Conservation (phyloP, 2,329 filamentous ascomycete species). For the Penicillium sp. region DNA sequence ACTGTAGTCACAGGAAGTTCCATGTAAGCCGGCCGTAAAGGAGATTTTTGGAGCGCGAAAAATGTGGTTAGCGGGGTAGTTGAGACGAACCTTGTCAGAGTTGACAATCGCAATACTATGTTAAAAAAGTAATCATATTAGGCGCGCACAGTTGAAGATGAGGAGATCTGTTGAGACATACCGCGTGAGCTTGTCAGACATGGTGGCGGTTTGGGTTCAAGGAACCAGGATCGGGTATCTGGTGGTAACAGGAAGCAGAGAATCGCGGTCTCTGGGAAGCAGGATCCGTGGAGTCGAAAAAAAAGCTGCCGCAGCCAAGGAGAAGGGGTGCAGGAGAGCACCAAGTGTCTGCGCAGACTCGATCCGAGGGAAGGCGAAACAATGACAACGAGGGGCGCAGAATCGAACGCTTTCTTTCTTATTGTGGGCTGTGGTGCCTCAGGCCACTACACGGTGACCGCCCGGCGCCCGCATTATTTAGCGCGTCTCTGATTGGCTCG, state of each 20-base stretch:
- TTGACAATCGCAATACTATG: conserved; percentile 96
- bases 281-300: not conserved
- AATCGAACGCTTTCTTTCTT: conserved; percentile 24
- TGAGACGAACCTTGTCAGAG: conserved; percentile 77
- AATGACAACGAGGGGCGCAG: conserved; percentile 19
- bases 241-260: conserved; percentile 14
- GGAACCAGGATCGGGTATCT: conserved; percentile 17
- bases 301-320: conserved; percentile 11
- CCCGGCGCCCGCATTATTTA: conserved; percentile 20
- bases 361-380: conserved; percentile 14
- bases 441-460: conserved; percentile 18
- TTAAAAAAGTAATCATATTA: conserved; percentile 18
- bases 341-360: conserved; percentile 25
- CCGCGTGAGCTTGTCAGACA: conserved; percentile 95
- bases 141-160: conserved; percentile 1
- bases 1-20: conserved; percentile 52
- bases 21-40: conserved; percentile 41
- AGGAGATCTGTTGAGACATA: conserved; percentile 49
- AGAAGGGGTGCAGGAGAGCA: conserved; percentile 19
- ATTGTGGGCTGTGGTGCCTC: conserved; percentile 27
- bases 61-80: conserved; percentile 36
- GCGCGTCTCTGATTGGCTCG: conserved; percentile 20
- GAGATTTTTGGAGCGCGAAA: conserved; percentile 34
- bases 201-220: conserved; percentile 47
- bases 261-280: conserved; percentile 1